These are phyloP conservation scores for Ophiostoma perfectum DNA, from an alignment of 2,329 filamentous ascomycete species.

Conservation along the genomic window DNA sequence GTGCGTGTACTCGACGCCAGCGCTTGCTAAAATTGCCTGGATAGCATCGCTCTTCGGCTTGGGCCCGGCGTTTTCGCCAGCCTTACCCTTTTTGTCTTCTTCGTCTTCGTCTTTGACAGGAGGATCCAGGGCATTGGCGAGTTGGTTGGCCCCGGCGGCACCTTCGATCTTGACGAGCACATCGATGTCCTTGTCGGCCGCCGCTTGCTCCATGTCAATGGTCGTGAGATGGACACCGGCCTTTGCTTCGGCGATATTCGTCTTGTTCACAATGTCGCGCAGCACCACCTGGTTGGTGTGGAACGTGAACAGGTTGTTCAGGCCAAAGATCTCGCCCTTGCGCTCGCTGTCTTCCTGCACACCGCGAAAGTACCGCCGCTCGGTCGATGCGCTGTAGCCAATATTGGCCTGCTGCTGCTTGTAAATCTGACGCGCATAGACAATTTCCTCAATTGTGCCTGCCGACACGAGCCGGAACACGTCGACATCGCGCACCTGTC, in stretches of 20 bases:
- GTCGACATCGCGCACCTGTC: slow-evolving; percentile 86
- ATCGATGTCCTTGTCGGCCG: slow-evolving; percentile 47
- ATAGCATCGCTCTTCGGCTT: slow-evolving; percentile 62
- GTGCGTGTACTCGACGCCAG: slow-evolving; percentile 91
- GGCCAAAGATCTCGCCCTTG: slow-evolving; percentile 90
- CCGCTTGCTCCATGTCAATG: slow-evolving; percentile 62
- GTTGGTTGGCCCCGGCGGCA: slow-evolving; percentile 61
- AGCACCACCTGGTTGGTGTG: slow-evolving; percentile 73
- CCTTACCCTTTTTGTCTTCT: slow-evolving; percentile 21
- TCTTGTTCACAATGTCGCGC: slow-evolving; percentile 96
- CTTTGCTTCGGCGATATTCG: slow-evolving; percentile 89
- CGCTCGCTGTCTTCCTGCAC: slow-evolving; percentile 77
- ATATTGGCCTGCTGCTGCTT: slow-evolving; percentile 99
- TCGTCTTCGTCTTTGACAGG: slow-evolving; percentile 38
- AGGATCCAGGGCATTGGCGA: slow-evolving; percentile 53
- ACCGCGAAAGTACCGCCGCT: slow-evolving; percentile 91
- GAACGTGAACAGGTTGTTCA: slow-evolving; percentile 80
- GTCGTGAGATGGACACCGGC: slow-evolving; percentile 77
- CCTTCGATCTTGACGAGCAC: slow-evolving; percentile 42
- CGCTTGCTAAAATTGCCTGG: slow-evolving; percentile 79
- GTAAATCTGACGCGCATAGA: slow-evolving; percentile 95
- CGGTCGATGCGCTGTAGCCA: slow-evolving; percentile 85
- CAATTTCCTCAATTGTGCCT: slow-evolving; percentile 93
- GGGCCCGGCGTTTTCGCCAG: neutral
- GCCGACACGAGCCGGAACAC: slow-evolving; percentile 87